Percentiles rank a stretch among this genome's conserved stretches.
Conservation (phyloP, 2,329 filamentous ascomycete genomes). For the Botrytis sinoallii region DNA sequence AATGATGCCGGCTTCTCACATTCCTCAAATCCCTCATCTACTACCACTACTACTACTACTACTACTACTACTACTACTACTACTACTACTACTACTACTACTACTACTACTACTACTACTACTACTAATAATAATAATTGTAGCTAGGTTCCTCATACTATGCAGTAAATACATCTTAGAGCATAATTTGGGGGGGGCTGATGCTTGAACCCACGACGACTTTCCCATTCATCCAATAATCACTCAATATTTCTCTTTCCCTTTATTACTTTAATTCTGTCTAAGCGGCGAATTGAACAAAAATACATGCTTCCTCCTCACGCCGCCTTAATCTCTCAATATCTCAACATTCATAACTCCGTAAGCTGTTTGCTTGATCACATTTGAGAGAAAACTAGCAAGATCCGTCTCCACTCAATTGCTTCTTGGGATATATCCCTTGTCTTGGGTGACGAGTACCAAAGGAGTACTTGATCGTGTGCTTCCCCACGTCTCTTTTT, state of each 20-base stretch:
- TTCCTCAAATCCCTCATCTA: neutral
- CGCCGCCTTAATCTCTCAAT: slow-evolving; percentile 8
- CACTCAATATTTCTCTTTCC: neutral
- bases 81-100: neutral
- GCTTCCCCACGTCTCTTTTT: neutral
- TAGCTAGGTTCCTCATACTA: neutral
- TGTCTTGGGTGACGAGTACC: neutral
- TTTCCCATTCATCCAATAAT: neutral
- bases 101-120: too few relatives aligned
- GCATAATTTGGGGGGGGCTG: neutral
- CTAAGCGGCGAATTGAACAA: neutral
- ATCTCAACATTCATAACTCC: neutral
- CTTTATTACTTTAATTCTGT: neutral
- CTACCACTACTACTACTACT: neutral
- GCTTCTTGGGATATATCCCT: neutral
- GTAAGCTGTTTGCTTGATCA: neutral
- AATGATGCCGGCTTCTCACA: neutral
- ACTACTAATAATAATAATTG: neutral
- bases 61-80: neutral
- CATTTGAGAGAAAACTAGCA: neutral
- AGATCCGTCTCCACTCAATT: slow-evolving; percentile 2
- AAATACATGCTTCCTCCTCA: neutral
- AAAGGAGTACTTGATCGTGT: slow-evolving; percentile 19
- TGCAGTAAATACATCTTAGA: neutral
- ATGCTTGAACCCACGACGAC: neutral